Conservation (phyloP, 768 basidiomycete genomes). For the Leucogyrophana mollusca region DNA sequence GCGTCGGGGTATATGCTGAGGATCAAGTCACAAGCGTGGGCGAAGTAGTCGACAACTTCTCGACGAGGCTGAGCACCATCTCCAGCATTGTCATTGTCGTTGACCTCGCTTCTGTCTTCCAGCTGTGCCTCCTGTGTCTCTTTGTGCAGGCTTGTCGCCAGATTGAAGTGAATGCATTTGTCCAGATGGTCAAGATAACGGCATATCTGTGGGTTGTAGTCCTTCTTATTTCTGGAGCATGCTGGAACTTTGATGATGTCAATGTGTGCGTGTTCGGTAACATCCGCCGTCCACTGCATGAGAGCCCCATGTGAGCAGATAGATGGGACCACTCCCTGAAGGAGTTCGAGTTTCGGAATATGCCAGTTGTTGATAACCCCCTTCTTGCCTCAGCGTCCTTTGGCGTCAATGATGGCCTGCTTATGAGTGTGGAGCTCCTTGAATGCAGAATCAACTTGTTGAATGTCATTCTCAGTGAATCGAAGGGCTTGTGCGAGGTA, state of each 20-base stretch:
- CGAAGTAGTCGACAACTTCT: neutral
- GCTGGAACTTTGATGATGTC: slow-evolving; percentile 26
- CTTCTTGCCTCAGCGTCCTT: neutral
- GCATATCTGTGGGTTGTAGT: slow-evolving; percentile 23
- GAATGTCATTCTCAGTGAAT: slow-evolving; percentile 11
- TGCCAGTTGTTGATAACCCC: slow-evolving; percentile 16
- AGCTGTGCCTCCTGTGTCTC: no score
- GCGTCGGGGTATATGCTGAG: neutral
- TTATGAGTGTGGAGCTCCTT: slow-evolving; percentile 14
- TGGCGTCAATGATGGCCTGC: slow-evolving; percentile 9
- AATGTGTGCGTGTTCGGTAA: slow-evolving; percentile 25
- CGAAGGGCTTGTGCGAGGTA: slow-evolving; percentile 19
- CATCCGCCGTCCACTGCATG: slow-evolving; percentile 28
- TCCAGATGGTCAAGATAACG: slow-evolving; percentile 6
- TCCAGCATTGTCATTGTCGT: neutral
- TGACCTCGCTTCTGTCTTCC: no score
- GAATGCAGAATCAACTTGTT: slow-evolving; percentile 2
- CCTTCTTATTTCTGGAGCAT: slow-evolving; percentile 18
- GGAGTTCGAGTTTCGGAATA: slow-evolving; percentile 18
- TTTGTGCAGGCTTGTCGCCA: no score
- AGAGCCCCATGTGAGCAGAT: slow-evolving; percentile 15
- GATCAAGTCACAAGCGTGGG: neutral
- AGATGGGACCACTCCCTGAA: slow-evolving; percentile 8
- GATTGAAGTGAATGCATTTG: no score
- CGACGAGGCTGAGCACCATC: neutral